Conservation (phyloP, 129 eudicot genomes). For the Helianthus tuberosus region DNA sequence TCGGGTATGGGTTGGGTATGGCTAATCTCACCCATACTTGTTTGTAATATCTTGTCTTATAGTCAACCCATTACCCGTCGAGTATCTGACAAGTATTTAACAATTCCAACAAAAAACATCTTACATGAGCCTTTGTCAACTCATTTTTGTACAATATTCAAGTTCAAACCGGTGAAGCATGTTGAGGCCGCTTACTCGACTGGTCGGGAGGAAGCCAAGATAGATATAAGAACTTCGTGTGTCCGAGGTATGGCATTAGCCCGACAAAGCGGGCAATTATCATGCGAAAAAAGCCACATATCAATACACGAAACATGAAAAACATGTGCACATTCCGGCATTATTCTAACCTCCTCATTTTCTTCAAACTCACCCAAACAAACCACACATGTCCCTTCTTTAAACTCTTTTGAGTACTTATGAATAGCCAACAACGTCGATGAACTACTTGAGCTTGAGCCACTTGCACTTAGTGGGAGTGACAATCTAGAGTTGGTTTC, state of each 20-base stretch:
- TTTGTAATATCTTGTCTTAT: too few relatives aligned
- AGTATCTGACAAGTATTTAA: too few relatives aligned
- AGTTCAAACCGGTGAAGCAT: not conserved
- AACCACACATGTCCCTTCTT: slow-evolving; percentile 49
- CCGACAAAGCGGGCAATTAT: slow-evolving; percentile 66
- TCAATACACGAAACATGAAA: slow-evolving; percentile 62
- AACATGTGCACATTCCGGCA: slow-evolving; percentile 61
- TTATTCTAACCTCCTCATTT: slow-evolving; percentile 50
- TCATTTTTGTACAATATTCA: not conserved
- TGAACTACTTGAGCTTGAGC: slow-evolving; percentile 21
- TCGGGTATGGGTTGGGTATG: too few relatives aligned
- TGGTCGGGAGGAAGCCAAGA: slow-evolving; percentile 18
- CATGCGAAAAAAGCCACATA: slow-evolving; percentile 58
- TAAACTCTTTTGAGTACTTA: slow-evolving; percentile 43
- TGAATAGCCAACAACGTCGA: slow-evolving; percentile 31
- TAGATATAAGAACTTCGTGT: slow-evolving; percentile 26
- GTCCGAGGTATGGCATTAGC: slow-evolving; percentile 38
- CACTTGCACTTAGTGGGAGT: slow-evolving; percentile 10
- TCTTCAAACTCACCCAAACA: slow-evolving; percentile 64
- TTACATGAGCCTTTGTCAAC: not conserved
- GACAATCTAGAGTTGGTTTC: slow-evolving; percentile 14
- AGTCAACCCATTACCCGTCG: too few relatives aligned
- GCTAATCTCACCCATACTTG: too few relatives aligned
- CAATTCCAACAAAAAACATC: not conserved
- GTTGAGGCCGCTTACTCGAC: not conserved